These are phyloP conservation scores for Debaryomycetaceae sp. DNA, from an alignment of 1,139 yeast species.

Conservation along the genomic window DNA sequence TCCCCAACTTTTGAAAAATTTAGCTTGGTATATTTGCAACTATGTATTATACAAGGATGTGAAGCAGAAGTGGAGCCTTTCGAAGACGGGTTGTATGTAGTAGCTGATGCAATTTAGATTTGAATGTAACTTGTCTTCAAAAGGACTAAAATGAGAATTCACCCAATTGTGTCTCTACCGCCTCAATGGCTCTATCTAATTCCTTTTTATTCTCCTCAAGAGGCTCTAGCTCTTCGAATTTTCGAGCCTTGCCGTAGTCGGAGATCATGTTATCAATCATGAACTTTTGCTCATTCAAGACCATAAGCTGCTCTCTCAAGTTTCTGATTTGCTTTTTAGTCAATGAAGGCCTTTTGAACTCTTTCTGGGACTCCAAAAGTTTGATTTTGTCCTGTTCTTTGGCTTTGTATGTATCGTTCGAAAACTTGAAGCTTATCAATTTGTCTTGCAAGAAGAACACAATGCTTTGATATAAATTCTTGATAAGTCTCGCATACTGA, in stretches of 20 bases:
- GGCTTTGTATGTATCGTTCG: constrained; percentile 24
- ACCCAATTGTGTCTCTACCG: constrained; percentile 55
- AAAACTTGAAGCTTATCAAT: constrained; percentile 24
- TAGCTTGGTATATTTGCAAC: no score
- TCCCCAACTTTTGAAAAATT: no score
- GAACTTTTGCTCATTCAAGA: constrained; percentile 77
- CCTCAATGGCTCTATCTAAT: constrained; percentile 48
- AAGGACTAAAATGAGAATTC: constrained; percentile 50
- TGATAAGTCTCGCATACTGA: constrained; percentile 18
- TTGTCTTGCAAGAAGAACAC: constrained; percentile 34
- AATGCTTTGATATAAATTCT: constrained; percentile 33
- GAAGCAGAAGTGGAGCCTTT: no score
- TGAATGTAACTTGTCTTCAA: no score
- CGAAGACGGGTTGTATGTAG: no score
- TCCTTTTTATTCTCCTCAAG: constrained; percentile 60
- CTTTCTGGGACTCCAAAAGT: constrained; percentile 2
- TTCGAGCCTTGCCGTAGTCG: constrained; percentile 60
- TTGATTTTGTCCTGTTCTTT: constrained; percentile 15
- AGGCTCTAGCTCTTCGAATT: constrained; percentile 72
- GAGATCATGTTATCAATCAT: constrained; percentile 62
- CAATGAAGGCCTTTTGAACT: constrained; percentile 20
- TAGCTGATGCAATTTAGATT: no score
- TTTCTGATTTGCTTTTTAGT: constrained; percentile 54
- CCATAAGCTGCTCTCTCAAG: constrained; percentile 75
- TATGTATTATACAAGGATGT: no score